Evolutionary conservation across 129 eudicot species (phyloP).

Genomic region (Mikania micrantha): DNA sequence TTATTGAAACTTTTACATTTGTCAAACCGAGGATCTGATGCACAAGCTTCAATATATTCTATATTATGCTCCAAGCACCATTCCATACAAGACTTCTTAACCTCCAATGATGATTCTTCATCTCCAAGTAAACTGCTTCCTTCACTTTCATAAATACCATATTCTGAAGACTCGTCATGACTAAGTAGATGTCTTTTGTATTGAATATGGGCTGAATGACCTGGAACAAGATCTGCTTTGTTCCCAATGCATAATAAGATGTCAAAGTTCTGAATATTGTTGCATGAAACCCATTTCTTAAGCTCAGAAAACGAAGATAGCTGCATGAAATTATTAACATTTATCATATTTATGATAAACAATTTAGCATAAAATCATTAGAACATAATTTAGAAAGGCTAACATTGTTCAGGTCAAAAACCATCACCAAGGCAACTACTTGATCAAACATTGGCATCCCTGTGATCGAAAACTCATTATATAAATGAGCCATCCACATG

Average conservation of each 20-base stretch:
- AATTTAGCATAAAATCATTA: background rate
- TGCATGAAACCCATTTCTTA: conserved; percentile 68
- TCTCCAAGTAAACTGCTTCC: conserved; percentile 73
- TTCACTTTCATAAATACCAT: conserved; percentile 82
- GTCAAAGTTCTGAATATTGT: conserved; percentile 61
- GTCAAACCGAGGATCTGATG: conserved; percentile 51
- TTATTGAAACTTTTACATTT: background rate
- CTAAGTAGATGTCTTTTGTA: conserved; percentile 57
- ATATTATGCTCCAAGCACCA: conserved; percentile 88
- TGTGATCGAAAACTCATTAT: conserved; percentile 45
- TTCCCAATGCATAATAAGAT: conserved; percentile 85
- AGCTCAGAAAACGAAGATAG: conserved; percentile 58
- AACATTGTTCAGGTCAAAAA: conserved; percentile 76
- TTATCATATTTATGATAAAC: conserved; percentile 4
- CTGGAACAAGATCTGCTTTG: conserved; percentile 93
- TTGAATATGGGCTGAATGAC: conserved; percentile 80
- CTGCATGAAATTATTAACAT: conserved; percentile 30
- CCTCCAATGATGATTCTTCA: conserved; percentile 43
- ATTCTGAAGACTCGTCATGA: conserved; percentile 39
- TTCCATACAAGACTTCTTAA: conserved; percentile 57
- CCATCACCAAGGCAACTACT: conserved; percentile 80
- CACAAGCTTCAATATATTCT: conserved; percentile 92
- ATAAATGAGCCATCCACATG: conserved; percentile 74
- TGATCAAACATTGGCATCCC: conserved; percentile 50
- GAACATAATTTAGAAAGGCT: conserved; percentile 19